phyloP scores from a whole-genome alignment of 1,139 yeast species.

The Blastobotrys petasosporus region DNA sequence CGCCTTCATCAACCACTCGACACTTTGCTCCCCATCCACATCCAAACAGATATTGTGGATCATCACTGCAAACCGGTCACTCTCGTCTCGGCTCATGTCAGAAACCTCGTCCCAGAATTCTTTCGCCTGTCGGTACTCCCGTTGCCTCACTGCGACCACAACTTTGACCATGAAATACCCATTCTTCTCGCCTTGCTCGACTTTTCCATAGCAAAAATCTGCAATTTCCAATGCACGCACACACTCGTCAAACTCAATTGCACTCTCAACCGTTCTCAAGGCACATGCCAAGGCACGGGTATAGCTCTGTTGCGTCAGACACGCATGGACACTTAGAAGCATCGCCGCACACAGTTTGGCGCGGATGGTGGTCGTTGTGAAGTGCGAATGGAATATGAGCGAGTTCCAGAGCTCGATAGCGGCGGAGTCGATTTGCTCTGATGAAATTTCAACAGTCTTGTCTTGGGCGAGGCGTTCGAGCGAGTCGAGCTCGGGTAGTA shows the following conservation, averaged over 20 bases:
- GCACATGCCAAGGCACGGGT: slow-evolving; percentile 2
- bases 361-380: not conserved
- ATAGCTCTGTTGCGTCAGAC: not conserved
- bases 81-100: not conserved
- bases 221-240: slow-evolving; percentile 1
- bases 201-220: not conserved
- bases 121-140: not conserved
- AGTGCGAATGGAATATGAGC: too few species aligned
- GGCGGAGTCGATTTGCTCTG: too few species aligned
- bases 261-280: not conserved
- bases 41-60: slow-evolving; percentile 4
- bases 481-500: slow-evolving; percentile 1
- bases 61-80: not conserved
- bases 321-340: not conserved
- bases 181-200: not conserved
- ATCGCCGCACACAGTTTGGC: slow-evolving; percentile 3
- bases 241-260: slow-evolving; percentile 1
- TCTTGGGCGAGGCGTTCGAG: not conserved
- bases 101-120: not conserved
- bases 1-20: not conserved
- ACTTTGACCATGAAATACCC: slow-evolving; percentile 4
- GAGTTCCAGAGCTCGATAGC: too few species aligned
- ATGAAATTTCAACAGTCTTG: too few species aligned
- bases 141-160: not conserved
- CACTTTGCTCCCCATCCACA: not conserved